A percentile compares a stretch with the other conserved stretches of the same genome.
Conservation (phyloP, 129 eudicot genomes). For the Tagetes patula region DNA sequence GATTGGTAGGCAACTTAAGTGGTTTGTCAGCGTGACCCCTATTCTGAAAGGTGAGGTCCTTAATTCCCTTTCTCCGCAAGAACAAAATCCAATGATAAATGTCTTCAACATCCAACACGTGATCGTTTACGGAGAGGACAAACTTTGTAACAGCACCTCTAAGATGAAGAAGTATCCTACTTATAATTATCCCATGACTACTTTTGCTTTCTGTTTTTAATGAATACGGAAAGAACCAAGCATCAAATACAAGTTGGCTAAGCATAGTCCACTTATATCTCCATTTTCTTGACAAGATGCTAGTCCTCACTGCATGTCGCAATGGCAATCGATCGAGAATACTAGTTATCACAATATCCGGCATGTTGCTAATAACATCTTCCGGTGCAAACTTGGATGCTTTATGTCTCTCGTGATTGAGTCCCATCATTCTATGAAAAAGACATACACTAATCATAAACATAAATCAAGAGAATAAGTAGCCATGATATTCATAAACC, state of each 20-base stretch:
- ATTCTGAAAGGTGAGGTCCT: neutral
- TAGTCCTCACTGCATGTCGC: no score
- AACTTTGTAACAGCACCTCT: conserved; percentile 8
- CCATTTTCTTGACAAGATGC: no score
- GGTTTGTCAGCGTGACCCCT: neutral
- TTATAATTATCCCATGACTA: neutral
- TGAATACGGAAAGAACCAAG: neutral
- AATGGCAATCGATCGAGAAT: no score
- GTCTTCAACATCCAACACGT: neutral
- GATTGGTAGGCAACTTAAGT: neutral
- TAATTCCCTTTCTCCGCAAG: neutral
- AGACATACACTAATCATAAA: neutral
- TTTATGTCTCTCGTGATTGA: neutral
- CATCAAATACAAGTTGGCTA: conserved; percentile 4
- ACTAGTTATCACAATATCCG: no score
- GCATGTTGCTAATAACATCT: no score
- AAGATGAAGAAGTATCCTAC: conserved; percentile 10
- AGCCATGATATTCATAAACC: neutral
- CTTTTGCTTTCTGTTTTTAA: neutral
- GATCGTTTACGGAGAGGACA: neutral
- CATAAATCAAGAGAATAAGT: no score
- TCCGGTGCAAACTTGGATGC: neutral
- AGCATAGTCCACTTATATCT: no score
- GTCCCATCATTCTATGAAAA: neutral
- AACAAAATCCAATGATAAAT: neutral